phyloP scores from a whole-genome alignment of 495 filamentous ascomycete species.

The Hamigera avellanea region DNA sequence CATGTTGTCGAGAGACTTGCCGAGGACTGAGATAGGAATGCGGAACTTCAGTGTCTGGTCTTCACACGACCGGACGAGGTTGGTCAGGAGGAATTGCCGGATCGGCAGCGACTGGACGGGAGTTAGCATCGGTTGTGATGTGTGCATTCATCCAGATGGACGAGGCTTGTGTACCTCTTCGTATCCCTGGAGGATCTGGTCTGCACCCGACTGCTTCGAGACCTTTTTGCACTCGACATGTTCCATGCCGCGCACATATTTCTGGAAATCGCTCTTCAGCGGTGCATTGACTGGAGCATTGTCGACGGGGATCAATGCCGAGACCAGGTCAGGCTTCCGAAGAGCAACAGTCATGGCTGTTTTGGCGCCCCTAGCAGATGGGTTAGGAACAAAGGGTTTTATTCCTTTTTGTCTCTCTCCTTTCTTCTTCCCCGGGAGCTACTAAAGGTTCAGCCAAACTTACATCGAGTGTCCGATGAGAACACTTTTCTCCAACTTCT shows the following conservation, averaged over 20 bases:
- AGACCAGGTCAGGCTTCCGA: conserved; percentile 48
- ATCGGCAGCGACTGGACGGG: conserved; percentile 61
- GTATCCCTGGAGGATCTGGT: conserved; percentile 65
- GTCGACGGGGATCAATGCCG: conserved; percentile 71
- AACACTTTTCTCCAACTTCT: conserved; percentile 55
- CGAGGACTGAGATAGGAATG: conserved; percentile 49
- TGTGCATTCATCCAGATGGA: neutral
- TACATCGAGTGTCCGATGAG: conserved; percentile 96
- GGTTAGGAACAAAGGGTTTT: neutral
- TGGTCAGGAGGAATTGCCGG: conserved; percentile 90
- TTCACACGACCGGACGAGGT: conserved; percentile 52
- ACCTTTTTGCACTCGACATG: conserved; percentile 52
- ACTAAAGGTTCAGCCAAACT: neutral
- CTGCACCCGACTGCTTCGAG: conserved; percentile 62
- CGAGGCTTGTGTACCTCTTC: conserved; percentile 41
- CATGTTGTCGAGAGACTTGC: conserved; percentile 49
- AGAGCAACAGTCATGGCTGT: conserved; percentile 84
- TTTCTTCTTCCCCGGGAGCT: neutral
- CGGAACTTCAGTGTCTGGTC: conserved; percentile 39
- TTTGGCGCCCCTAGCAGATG: conserved; percentile 90
- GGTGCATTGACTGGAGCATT: conserved; percentile 80
- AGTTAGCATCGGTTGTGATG: too few relatives aligned
- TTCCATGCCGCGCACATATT: conserved; percentile 79
- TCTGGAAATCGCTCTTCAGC: conserved; percentile 61
- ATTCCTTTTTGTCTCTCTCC: neutral